phyloP scores from a whole-genome alignment of 441 rosid species.

The Erodium moschatum region DNA sequence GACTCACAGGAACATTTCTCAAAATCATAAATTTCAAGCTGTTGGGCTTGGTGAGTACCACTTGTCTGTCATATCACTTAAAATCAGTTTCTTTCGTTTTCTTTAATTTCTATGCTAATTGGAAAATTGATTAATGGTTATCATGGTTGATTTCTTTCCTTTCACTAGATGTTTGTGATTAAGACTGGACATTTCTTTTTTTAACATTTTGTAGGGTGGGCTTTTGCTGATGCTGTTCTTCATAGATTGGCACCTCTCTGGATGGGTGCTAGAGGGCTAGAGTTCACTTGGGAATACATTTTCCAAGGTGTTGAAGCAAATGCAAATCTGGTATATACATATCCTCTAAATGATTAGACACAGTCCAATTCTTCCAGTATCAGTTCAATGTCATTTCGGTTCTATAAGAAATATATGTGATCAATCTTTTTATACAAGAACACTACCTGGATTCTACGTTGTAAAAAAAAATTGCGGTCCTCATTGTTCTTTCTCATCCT shows the following conservation, averaged over 20 bases:
- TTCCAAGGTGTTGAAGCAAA: constrained; percentile 93
- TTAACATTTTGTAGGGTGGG: constrained; percentile 59
- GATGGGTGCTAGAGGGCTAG: constrained; percentile 91
- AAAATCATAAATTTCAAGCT: constrained; percentile 90
- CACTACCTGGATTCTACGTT: not conserved
- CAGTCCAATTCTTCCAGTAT: not conserved
- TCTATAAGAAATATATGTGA: not conserved
- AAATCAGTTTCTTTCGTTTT: not conserved
- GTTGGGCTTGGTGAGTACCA: constrained; percentile 76
- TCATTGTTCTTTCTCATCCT: not conserved
- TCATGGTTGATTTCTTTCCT: not conserved
- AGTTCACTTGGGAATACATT: constrained; percentile 90
- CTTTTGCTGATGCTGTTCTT: constrained; percentile 79
- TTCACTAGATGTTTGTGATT: not conserved
- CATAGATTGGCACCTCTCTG: constrained; percentile 90
- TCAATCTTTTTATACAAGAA: not conserved
- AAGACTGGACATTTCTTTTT: not conserved
- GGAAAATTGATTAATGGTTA: not conserved
- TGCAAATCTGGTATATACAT: constrained; percentile 61
- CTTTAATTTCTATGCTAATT: no score
- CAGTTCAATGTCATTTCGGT: not conserved
- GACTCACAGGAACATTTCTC: constrained; percentile 89
- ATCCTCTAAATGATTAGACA: not conserved
- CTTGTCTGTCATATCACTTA: not conserved
- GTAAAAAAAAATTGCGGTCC: not conserved